A percentile compares a stretch with the other conserved stretches of the same genome.
These are phyloP conservation scores for Stygiomarasmius scandens DNA, from an alignment of 1,284 basidiomycete genomes.

Conservation along the genomic window DNA sequence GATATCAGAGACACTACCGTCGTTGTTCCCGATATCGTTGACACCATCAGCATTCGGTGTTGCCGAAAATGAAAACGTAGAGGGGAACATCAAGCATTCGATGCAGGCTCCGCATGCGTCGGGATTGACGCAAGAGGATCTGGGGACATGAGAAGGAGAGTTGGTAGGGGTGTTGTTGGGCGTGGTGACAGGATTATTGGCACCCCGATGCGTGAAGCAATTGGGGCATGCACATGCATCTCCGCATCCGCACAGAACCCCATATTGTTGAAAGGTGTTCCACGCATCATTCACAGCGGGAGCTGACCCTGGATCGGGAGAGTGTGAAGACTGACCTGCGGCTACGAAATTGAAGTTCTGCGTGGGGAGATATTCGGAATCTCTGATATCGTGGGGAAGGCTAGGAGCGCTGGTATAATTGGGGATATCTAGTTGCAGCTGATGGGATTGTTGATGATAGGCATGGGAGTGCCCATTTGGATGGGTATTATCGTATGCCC, in stretches of 20 bases:
- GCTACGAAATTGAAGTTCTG: neutral
- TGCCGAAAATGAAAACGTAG: conserved; percentile 44
- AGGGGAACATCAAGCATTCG: conserved; percentile 54
- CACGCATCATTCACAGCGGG: conserved; percentile 11
- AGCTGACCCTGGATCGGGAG: conserved; percentile 2
- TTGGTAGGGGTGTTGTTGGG: conserved; percentile 13
- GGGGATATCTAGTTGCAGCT: conserved; percentile 1
- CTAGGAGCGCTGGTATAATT: neutral
- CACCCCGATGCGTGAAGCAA: conserved; percentile 50
- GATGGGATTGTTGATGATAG: conserved; percentile 19
- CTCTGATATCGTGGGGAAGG: neutral
- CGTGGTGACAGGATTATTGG: conserved; percentile 30
- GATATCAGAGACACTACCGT: conserved; percentile 1
- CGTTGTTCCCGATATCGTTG: neutral
- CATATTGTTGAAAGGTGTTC: conserved; percentile 10
- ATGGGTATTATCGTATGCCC: conserved; percentile 54
- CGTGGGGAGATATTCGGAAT: conserved; percentile 2
- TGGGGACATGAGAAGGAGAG: neutral
- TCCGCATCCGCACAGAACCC: conserved; percentile 50
- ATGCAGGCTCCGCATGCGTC: conserved; percentile 56
- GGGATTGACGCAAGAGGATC: conserved; percentile 46
- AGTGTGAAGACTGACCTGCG: conserved; percentile 14
- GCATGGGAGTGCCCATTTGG: conserved; percentile 20
- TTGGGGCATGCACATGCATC: conserved; percentile 55
- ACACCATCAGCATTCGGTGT: conserved; percentile 31